Evolutionary conservation across 1,284 basidiomycete genomes (phyloP).

Genomic region (Cutaneotrichosporon dermatis): DNA sequence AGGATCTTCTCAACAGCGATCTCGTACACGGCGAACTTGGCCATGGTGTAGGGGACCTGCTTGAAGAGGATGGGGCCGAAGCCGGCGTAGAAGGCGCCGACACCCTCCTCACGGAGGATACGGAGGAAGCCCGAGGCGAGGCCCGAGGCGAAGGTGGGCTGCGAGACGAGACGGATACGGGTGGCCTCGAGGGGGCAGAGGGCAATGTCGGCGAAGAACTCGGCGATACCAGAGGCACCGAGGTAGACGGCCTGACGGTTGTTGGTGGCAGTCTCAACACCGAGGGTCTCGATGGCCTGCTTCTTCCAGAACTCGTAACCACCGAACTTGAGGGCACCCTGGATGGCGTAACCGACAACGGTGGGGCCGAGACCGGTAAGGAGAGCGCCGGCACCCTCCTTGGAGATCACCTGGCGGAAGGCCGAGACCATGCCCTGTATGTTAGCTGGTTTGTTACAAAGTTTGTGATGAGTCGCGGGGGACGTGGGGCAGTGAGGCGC

Average conservation of each 20-base stretch:
- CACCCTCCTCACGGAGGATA: slow-evolving; percentile 54
- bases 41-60: slow-evolving; percentile 54
- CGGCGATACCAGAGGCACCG: slow-evolving; percentile 85
- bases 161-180: slow-evolving; percentile 58
- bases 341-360: slow-evolving; percentile 87
- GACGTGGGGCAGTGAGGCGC: background rate
- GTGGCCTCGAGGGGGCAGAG: slow-evolving; percentile 56
- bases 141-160: slow-evolving; percentile 55
- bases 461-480: background rate
- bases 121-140: slow-evolving; percentile 54
- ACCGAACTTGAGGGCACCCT: slow-evolving; percentile 96
- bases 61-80: slow-evolving; percentile 60
- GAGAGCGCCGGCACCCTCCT: slow-evolving; percentile 78
- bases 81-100: slow-evolving; percentile 55
- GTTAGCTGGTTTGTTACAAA: slow-evolving; percentile 45
- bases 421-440: slow-evolving; percentile 69
- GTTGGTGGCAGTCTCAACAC: slow-evolving; percentile 72
- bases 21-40: slow-evolving; percentile 56
- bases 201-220: slow-evolving; percentile 86
- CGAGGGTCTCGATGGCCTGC: slow-evolving; percentile 74
- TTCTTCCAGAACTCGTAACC: slow-evolving; percentile 95
- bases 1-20: slow-evolving; percentile 53
- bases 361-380: slow-evolving; percentile 93
- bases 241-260: slow-evolving; percentile 96
- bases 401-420: slow-evolving; percentile 69